Evolutionary conservation across 139 green algal species (phyloP).

Genomic region (Asterochloris sp.): DNA sequence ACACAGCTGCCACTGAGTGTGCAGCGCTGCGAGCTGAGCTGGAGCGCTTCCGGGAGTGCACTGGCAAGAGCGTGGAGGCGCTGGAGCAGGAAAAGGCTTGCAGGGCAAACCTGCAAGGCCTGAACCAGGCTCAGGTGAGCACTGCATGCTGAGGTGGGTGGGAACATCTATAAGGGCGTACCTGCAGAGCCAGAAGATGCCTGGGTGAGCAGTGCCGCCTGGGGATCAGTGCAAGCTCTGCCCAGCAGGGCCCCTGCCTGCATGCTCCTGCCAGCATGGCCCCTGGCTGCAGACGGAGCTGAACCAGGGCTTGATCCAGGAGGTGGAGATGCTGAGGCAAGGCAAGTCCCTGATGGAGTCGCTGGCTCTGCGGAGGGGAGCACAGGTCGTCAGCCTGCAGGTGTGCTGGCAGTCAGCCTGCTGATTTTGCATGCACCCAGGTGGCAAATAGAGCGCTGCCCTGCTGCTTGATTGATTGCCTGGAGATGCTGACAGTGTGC

Average conservation of each 20-base stretch:
- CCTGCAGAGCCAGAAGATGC: background rate
- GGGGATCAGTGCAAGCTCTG: background rate
- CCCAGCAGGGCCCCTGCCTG: background rate
- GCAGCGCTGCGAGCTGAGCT: background rate
- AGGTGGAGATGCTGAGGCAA: slow-evolving; percentile 6
- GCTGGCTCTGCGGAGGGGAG: background rate
- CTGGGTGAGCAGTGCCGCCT: background rate
- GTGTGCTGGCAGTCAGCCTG: too few relatives aligned
- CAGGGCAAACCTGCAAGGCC: slow-evolving; percentile 19
- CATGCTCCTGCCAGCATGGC: background rate
- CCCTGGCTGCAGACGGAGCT: slow-evolving; percentile 5
- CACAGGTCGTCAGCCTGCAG: slow-evolving; percentile 8
- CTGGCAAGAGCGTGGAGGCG: slow-evolving; percentile 41
- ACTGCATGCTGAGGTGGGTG: too few relatives aligned
- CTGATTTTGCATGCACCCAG: too few relatives aligned
- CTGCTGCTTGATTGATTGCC: too few relatives aligned
- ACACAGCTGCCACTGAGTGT: too few relatives aligned
- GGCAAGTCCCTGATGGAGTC: slow-evolving; percentile 4
- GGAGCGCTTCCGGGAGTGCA: slow-evolving; percentile 31
- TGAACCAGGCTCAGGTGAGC: slow-evolving; percentile 38
- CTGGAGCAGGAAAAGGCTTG: slow-evolving; percentile 36
- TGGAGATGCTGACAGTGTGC: too few relatives aligned
- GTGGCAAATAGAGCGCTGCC: too few relatives aligned
- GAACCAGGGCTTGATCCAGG: slow-evolving; percentile 14
- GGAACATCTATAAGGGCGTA: too few relatives aligned